Conservation (phyloP, 352 stramenopile species). For the Thalassiosira mediterranea region DNA sequence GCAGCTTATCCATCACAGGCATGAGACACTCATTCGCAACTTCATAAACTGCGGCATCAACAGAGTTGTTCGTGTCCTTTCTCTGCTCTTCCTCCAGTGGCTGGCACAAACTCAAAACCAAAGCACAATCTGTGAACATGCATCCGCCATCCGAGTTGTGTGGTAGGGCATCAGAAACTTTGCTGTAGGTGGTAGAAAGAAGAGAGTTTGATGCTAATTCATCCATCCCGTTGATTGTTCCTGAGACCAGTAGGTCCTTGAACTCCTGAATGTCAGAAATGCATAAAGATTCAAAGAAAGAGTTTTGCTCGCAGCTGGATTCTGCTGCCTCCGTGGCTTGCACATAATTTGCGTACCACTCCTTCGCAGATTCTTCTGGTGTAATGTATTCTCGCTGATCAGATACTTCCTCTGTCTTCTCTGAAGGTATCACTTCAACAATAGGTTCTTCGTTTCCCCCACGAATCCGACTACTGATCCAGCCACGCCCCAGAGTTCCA, state of each 20-base stretch:
- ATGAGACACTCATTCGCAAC: constrained; percentile 45
- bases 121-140: constrained; percentile 49
- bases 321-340: constrained; percentile 12
- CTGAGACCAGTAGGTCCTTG: constrained; percentile 43
- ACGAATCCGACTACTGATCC: constrained; percentile 85
- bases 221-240: constrained; percentile 59
- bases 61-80: constrained; percentile 9
- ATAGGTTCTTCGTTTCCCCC: constrained; percentile 86
- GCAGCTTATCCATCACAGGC: constrained; percentile 49
- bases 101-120: constrained; percentile 27
- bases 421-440: constrained; percentile 63
- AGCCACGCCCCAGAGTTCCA: constrained; percentile 73
- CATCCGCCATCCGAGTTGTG: constrained; percentile 43
- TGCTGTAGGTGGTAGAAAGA: constrained; percentile 51
- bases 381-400: constrained; percentile 42
- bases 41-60: constrained; percentile 54
- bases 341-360: constrained; percentile 66
- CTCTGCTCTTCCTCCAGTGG: constrained; percentile 7
- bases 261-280: constrained; percentile 70
- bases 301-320: constrained; percentile 11
- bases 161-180: constrained; percentile 51
- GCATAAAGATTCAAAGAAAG: constrained; percentile 39
- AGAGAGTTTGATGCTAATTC: constrained; percentile 67
- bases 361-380: constrained; percentile 70
- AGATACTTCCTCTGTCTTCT: constrained; percentile 19